Evolutionary conservation across 306 rosid species (phyloP).

Genomic region (Fragaria ananassa): DNA sequence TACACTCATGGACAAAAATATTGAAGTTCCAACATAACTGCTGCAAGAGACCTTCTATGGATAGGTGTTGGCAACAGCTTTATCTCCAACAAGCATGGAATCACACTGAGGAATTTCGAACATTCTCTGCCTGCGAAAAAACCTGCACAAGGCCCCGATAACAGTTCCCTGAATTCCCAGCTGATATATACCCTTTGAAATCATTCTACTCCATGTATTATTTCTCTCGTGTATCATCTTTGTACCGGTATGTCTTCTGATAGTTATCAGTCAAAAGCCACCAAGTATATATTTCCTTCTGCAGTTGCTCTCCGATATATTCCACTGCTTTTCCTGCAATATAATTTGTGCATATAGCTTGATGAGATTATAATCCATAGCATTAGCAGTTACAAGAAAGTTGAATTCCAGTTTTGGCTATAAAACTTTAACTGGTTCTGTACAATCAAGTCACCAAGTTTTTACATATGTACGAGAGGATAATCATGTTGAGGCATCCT

Average conservation of each 20-base stretch:
- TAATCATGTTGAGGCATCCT: too few species aligned
- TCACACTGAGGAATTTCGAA: conserved; percentile 80
- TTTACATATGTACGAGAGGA: too few species aligned
- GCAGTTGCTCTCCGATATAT: too few species aligned
- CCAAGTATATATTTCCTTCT: conserved; percentile 38
- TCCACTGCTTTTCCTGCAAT: too few species aligned
- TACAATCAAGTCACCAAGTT: too few species aligned
- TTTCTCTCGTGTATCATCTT: conserved; percentile 95
- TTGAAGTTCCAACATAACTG: conserved; percentile 3
- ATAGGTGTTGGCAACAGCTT: conserved; percentile 86
- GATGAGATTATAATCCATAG: too few species aligned
- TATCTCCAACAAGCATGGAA: conserved; percentile 93
- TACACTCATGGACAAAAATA: conserved; percentile 14
- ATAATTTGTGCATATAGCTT: too few species aligned
- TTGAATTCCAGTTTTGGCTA: too few species aligned
- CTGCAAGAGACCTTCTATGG: conserved; percentile 33
- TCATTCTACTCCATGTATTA: conserved; percentile 83
- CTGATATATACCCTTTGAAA: conserved; percentile 82
- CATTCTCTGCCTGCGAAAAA: conserved; percentile 78
- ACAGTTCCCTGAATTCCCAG: conserved; percentile 78
- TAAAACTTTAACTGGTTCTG: too few species aligned
- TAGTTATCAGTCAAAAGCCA: conserved; percentile 77
- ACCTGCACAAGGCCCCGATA: conserved; percentile 92
- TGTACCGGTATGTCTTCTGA: conserved; percentile 90
- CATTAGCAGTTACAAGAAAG: too few species aligned